Conservation (phyloP, 768 basidiomycete genomes). For the Leccinum sublutescens region DNA sequence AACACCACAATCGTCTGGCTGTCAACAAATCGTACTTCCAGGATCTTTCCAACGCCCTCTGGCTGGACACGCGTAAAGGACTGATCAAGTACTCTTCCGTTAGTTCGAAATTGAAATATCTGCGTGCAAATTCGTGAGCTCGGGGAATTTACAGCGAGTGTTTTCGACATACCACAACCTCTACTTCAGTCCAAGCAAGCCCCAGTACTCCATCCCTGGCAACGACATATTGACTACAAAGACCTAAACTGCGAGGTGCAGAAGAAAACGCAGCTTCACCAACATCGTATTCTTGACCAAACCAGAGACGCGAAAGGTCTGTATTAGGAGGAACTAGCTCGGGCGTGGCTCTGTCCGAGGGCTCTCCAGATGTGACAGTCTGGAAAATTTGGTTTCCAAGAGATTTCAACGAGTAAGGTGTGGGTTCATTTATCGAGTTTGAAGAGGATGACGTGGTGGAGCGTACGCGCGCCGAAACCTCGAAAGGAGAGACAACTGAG, state of each 20-base stretch:
- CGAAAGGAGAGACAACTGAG: slow-evolving; percentile 28
- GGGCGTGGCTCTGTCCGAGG: slow-evolving; percentile 23
- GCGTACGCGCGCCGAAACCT: slow-evolving; percentile 10
- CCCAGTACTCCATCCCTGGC: slow-evolving; percentile 35
- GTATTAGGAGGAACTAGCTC: slow-evolving; percentile 29
- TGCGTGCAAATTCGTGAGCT: slow-evolving; percentile 2
- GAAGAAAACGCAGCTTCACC: slow-evolving; percentile 19
- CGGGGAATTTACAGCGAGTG: neutral
- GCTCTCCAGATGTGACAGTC: slow-evolving; percentile 28
- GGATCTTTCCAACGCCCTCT: slow-evolving; percentile 20
- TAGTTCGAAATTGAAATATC: slow-evolving; percentile 22
- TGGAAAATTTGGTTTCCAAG: slow-evolving; percentile 52
- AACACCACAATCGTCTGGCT: slow-evolving; percentile 23
- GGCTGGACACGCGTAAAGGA: slow-evolving; percentile 18
- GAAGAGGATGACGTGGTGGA: slow-evolving; percentile 18
- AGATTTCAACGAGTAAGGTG: slow-evolving; percentile 55
- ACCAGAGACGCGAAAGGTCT: slow-evolving; percentile 21
- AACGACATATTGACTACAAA: slow-evolving; percentile 22
- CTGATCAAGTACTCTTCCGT: neutral
- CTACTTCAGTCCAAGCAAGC: slow-evolving; percentile 47
- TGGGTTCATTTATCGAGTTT: slow-evolving; percentile 24
- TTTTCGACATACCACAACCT: slow-evolving; percentile 24
- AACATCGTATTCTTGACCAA: slow-evolving; percentile 24
- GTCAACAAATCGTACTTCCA: slow-evolving; percentile 23
- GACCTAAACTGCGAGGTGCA: slow-evolving; percentile 5